A percentile compares a stretch with the other conserved stretches of the same genome.
Evolutionary conservation across 192 early-diverging fungal genomes (phyloP).

Genomic region (Obelidium mucronatum): DNA sequence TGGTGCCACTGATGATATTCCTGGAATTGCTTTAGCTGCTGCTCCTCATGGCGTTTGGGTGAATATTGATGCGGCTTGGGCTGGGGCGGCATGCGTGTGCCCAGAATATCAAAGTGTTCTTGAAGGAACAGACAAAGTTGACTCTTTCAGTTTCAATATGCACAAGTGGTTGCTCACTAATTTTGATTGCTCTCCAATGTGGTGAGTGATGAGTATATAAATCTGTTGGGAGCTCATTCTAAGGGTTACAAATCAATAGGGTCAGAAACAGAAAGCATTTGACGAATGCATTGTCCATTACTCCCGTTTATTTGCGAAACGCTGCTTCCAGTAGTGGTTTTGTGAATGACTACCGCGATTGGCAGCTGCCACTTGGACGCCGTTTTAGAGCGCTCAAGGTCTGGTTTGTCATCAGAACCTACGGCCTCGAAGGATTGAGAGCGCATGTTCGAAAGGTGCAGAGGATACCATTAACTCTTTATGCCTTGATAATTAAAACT

Average conservation of each 20-base stretch:
- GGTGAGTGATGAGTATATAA: constrained; percentile 34
- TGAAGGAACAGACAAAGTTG: constrained; percentile 56
- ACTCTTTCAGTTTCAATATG: constrained; percentile 69
- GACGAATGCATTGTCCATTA: constrained; percentile 58
- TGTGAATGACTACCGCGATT: constrained; percentile 62
- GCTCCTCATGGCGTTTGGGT: constrained; percentile 58
- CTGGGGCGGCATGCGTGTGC: constrained; percentile 63
- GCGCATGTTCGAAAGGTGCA: constrained; percentile 58
- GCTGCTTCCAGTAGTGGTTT: constrained; percentile 42
- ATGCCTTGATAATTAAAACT: too few species aligned
- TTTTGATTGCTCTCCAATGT: constrained; percentile 71
- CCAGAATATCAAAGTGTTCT: constrained; percentile 62
- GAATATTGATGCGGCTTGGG: constrained; percentile 74
- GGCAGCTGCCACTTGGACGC: constrained; percentile 64
- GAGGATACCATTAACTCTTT: too few species aligned
- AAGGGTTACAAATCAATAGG: constrained; percentile 6
- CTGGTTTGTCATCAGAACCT: constrained; percentile 70
- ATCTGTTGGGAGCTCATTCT: not conserved
- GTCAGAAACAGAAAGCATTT: constrained; percentile 56
- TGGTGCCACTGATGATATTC: constrained; percentile 61
- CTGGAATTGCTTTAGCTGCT: constrained; percentile 58
- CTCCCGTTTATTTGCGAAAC: constrained; percentile 58
- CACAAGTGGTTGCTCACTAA: constrained; percentile 73
- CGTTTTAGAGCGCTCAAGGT: constrained; percentile 70
- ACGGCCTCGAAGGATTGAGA: constrained; percentile 60